These are phyloP conservation scores for Cercospora sp. DNA, from an alignment of 2,329 filamentous ascomycete genomes.

Conservation along the genomic window DNA sequence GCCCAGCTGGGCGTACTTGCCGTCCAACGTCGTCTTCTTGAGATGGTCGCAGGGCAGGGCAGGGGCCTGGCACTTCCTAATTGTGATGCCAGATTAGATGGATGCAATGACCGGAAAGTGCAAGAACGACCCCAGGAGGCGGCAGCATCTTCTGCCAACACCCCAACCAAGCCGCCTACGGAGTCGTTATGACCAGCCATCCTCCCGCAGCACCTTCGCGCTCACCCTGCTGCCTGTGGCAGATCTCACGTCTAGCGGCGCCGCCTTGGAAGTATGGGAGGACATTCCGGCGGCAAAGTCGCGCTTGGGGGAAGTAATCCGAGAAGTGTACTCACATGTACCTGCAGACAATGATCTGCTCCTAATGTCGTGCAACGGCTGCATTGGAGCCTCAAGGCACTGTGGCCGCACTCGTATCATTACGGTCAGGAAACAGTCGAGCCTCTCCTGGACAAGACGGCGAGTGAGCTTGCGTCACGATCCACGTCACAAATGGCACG, in stretches of 20 bases:
- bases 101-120: background rate
- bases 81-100: background rate
- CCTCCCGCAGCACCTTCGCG: conserved; percentile 7
- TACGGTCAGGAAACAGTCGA: background rate
- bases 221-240: conserved; percentile 13
- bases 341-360: conserved; percentile 27
- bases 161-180: background rate
- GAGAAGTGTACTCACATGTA: conserved; percentile 24
- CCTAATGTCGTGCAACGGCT: conserved; percentile 18
- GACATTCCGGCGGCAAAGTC: conserved; percentile 27
- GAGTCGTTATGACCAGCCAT: background rate
- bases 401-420: background rate
- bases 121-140: background rate
- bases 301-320: conserved; percentile 24
- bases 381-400: background rate
- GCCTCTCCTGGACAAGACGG: background rate
- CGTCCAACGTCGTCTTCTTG: background rate
- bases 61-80: background rate
- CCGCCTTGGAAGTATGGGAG: conserved; percentile 21
- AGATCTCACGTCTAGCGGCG: conserved; percentile 22
- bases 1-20: background rate
- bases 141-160: background rate
- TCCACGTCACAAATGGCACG: conserved; percentile 3
- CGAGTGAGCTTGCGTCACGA: background rate
- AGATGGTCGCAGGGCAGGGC: background rate